These are phyloP conservation scores for Solanum ossicruentum DNA, from an alignment of 257 asterid species.

Conservation along the genomic window DNA sequence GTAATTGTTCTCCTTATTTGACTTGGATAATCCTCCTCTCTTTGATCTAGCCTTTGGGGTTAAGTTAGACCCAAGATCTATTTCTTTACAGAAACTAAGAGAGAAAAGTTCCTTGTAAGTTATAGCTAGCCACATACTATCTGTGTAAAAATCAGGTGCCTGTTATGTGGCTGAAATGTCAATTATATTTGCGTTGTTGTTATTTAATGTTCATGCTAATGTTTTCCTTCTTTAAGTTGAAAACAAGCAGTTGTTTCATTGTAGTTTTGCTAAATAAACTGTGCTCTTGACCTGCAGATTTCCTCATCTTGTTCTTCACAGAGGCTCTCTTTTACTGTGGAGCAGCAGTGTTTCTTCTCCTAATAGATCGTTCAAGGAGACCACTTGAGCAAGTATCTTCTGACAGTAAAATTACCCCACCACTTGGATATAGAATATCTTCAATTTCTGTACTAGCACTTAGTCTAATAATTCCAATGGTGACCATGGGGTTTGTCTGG, in stretches of 20 bases:
- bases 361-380: constrained; percentile 53
- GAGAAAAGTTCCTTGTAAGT: not conserved
- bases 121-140: not conserved
- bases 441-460: constrained; percentile 72
- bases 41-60: not conserved
- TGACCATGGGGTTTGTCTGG: constrained; percentile 96
- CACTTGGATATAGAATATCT: constrained; percentile 51
- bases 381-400: constrained; percentile 30
- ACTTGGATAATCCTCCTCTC: not conserved
- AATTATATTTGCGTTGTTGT: not conserved
- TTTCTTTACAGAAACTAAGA: not conserved
- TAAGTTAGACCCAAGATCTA: not conserved
- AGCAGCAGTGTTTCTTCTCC: constrained; percentile 64
- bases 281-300: constrained; percentile 40
- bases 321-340: constrained; percentile 95
- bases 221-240: not conserved
- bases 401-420: constrained; percentile 22
- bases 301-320: constrained; percentile 90
- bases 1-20: not conserved
- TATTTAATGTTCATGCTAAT: not conserved
- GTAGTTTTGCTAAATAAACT: not conserved
- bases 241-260: not conserved
- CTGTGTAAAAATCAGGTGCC: not conserved
- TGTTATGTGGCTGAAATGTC: not conserved
- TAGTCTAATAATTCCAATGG: constrained; percentile 73